A percentile compares a stretch with the other conserved stretches of the same genome.
phyloP scores from a whole-genome alignment of 805 yeast genomes.

The Barnettozyma botsteinii region DNA sequence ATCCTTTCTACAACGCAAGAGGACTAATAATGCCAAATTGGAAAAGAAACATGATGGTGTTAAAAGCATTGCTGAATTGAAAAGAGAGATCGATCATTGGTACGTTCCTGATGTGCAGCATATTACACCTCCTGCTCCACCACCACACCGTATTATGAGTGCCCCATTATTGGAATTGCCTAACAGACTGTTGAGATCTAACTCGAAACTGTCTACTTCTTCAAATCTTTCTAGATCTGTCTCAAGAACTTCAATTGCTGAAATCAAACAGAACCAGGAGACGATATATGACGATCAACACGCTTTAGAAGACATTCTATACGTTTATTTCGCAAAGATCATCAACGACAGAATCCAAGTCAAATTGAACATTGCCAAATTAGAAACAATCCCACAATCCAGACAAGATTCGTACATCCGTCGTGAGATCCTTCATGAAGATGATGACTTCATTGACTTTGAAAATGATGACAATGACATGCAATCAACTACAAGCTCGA shows the following conservation, averaged over 20 bases:
- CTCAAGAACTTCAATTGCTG: background rate
- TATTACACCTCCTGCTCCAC: constrained; percentile 17
- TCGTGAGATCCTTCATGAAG: background rate
- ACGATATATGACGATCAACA: constrained; percentile 6
- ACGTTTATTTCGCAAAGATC: constrained; percentile 14
- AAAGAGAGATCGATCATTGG: constrained; percentile 24
- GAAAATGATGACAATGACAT: too few species aligned
- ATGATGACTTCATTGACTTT: too few species aligned
- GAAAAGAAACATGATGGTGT: constrained; percentile 13
- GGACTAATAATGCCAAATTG: background rate
- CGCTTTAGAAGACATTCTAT: constrained; percentile 3
- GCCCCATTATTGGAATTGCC: background rate
- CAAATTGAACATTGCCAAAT: constrained; percentile 13
- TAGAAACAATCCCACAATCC: constrained; percentile 2
- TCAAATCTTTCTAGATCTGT: constrained; percentile 10
- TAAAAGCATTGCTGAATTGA: constrained; percentile 22
- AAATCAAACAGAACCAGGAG: background rate
- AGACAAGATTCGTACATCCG: constrained; percentile 6
- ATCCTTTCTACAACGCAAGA: background rate
- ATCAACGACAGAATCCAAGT: constrained; percentile 22
- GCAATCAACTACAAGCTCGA: background rate
- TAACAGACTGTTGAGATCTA: background rate
- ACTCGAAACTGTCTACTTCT: constrained; percentile 3
- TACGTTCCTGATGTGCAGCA: constrained; percentile 6
- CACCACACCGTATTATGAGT: constrained; percentile 19